Base-by-base conservation (phyloP, 371 early-diverging fungal genomes). In the Umbelopsis sp. region DNA sequence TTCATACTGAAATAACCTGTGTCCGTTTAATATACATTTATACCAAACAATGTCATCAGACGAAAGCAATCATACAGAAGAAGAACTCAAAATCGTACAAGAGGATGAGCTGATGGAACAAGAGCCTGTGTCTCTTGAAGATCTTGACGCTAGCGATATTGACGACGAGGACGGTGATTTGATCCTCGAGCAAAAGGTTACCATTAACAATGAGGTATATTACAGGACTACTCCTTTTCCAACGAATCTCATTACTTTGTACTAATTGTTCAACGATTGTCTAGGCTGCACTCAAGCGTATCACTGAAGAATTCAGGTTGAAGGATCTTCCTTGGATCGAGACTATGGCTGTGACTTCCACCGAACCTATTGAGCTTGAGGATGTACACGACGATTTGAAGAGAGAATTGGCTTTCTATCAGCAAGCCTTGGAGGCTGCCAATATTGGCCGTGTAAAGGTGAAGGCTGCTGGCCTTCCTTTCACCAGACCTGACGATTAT, bases 341-440 rank as follows among this genome's bases (percentile, higher is more conserved):
- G 70, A 87, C 89, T 44, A 87, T 91, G 78, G 79, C 87, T 12
- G 81, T 95, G 37, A 94, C 93, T 7, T 87, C 92, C 48, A 69
- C 76, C 5, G 69, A 81, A 29, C 88, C 94, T 11, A 65, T 88
- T 62, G 77, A 70, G 18, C 79, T 91, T 3, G 77, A 79, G 8
- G 93, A 94, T 74, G 87, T 89, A 3, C 83, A 91, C 64, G 89
- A 98, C 70, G 98, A 98, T 71, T 74, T 97, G 69, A 87, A 91
- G 66, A 91, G 97, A 65, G 98, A 98, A 77, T 79, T 93, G 38
- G 94, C 94, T 50, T 95, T 98, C 68, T 88, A 89, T 75, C 77
- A 93, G 63, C 97, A 97, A 81, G 97, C 94, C 4, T 85, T 96
- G 14, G 88, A 89, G 70, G 91, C 95, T 2, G 95, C 89, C 11